Evolutionary conservation across 352 stramenopile species (phyloP), one percentile per base, ranked within the genome.

Genomic region (Thraustochytrium sp.): DNA sequence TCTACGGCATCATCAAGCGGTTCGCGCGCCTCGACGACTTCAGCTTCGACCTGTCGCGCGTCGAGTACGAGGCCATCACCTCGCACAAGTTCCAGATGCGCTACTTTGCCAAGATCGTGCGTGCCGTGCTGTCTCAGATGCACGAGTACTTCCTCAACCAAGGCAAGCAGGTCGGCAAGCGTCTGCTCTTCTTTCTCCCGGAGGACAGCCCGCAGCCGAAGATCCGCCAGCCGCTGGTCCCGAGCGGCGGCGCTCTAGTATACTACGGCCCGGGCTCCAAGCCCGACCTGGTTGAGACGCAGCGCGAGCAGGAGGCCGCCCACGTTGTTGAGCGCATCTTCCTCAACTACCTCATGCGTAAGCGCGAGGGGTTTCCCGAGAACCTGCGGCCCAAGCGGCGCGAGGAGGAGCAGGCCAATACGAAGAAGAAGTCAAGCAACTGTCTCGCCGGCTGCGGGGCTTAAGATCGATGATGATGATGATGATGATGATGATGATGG

Each of bases 201-300:
- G 78, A 61, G 29, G 8, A 48, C 23, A 21, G 29, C 1, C 74
- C n/a, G n/a, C n/a, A 42, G 16, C 51, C 53, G n/a, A 55, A 40
- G 49, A 73, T 82, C 37, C 42, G 74, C 16, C 51, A 82, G 55
- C 74, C 74, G 74, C 51, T 82, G 31, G 74, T 82, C 3, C 36
- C 29, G 4, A 36, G 8, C 9, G 74, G 53, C 37, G 74, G 74
- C 16, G 74, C 46, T 18, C 46, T 82, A 3, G 29, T 68, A n/a
- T 5, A 46, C 16, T 82, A 82, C 26, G 74, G 74, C 29, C 74
- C 74, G 0, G 74, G 74, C 16, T 37, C 36, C 29, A 26, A 38
- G n/a, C 74, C 74, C 5, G 49, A 31, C 26, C 29, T 82, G 5
- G 29, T 82, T 9, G 74, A 82, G 29, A n/a, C 18, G 13, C 36